A percentile compares a stretch with the other conserved stretches of the same genome.
Evolutionary conservation across 495 filamentous ascomycete species (phyloP).

Genomic region (Rusavskia elegans): DNA sequence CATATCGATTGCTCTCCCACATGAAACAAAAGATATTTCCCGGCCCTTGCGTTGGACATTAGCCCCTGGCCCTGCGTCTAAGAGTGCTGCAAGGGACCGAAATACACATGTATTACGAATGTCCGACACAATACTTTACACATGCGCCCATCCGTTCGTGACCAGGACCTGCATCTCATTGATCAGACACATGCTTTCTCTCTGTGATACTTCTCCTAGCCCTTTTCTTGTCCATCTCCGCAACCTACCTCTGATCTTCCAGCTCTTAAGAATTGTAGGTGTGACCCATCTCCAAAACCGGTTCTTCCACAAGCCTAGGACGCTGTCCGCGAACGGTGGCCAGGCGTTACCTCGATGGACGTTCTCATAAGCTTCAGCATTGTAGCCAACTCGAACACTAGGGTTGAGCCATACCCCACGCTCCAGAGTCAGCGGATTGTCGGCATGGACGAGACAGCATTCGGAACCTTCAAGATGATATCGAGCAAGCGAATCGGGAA

Average conservation of each 20-base stretch:
- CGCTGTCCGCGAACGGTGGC: constrained; percentile 20
- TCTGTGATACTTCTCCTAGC: constrained; percentile 26
- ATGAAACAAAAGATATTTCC: too few species aligned
- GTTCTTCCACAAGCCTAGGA: constrained; percentile 41
- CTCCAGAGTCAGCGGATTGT: constrained; percentile 38
- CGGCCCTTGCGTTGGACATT: too few species aligned
- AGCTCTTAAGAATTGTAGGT: constrained; percentile 21
- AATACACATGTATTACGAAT: not conserved
- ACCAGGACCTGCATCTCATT: constrained; percentile 77
- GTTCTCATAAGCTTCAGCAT: constrained; percentile 35
- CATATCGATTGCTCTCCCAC: too few species aligned
- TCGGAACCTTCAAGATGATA: constrained; percentile 64
- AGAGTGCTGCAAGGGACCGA: not conserved
- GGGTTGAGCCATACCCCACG: constrained; percentile 67
- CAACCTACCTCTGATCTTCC: constrained; percentile 22
- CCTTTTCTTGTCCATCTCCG: constrained; percentile 24
- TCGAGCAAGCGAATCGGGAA: constrained; percentile 49
- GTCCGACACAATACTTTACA: constrained; percentile 21
- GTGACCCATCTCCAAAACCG: constrained; percentile 35
- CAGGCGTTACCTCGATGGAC: constrained; percentile 28
- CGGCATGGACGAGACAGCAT: constrained; percentile 70
- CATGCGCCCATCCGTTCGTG: constrained; percentile 61
- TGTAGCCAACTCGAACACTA: constrained; percentile 60
- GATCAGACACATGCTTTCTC: constrained; percentile 50
- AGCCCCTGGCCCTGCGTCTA: too few species aligned